These are phyloP conservation scores for Xylariomycetidae sp. DNA, from an alignment of 2,329 filamentous ascomycete genomes.

Conservation along the genomic window DNA sequence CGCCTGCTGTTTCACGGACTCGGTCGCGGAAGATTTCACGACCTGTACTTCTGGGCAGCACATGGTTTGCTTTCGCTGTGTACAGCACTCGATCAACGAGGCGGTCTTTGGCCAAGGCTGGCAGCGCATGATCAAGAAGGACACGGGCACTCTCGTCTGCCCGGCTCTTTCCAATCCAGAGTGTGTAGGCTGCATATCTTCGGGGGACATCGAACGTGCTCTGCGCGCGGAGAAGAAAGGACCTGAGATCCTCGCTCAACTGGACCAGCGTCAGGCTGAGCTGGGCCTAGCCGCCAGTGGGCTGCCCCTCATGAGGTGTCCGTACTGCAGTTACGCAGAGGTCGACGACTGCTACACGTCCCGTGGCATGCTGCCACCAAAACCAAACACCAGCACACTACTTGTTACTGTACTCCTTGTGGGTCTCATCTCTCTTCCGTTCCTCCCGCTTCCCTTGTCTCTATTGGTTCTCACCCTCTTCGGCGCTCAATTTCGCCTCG, in stretches of 20 bases:
- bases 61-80: conserved; percentile 74
- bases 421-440: conserved; percentile 24
- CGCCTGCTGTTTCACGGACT: conserved; percentile 69
- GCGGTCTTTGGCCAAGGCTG: conserved; percentile 92
- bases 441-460: conserved; percentile 48
- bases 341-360: conserved; percentile 68
- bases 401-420: conserved; percentile 45
- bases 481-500: conserved; percentile 38
- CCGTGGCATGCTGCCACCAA: too few species aligned
- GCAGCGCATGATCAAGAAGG: conserved; percentile 69
- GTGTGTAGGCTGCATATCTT: conserved; percentile 70
- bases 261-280: conserved; percentile 73
- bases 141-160: conserved; percentile 71
- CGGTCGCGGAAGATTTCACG: conserved; percentile 67
- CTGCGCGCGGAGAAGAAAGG: conserved; percentile 65
- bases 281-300: conserved; percentile 68
- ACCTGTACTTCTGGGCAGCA: conserved; percentile 65
- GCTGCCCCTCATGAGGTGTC: conserved; percentile 74
- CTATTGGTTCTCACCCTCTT: conserved; percentile 44
- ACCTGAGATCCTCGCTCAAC: conserved; percentile 62
- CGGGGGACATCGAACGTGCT: conserved; percentile 64
- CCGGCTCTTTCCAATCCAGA: conserved; percentile 65
- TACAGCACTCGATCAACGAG: conserved; percentile 75
- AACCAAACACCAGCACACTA: conserved; percentile 47
- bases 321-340: conserved; percentile 89